A percentile compares a stretch with the other conserved stretches of the same genome.
Evolutionary conservation across 1,284 basidiomycete genomes (phyloP).

Genomic region (Ganoderma lucidum): DNA sequence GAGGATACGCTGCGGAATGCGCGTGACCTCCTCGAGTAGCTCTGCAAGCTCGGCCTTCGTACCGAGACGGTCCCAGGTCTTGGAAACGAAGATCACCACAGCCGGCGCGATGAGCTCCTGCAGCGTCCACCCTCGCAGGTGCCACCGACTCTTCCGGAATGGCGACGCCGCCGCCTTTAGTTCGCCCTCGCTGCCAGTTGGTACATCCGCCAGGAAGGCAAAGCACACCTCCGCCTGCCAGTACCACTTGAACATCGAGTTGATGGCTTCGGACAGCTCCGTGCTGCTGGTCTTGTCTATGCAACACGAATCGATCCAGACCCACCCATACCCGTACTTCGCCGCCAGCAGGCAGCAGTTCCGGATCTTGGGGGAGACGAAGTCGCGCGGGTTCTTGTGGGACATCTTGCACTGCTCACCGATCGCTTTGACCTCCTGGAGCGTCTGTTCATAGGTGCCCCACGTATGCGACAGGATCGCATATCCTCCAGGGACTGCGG

Average conservation of each 20-base stretch:
- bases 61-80: slow-evolving; percentile 5
- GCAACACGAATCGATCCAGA: slow-evolving; percentile 14
- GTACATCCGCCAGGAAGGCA: slow-evolving; percentile 11
- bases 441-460: background rate
- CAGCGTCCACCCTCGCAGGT: slow-evolving; percentile 10
- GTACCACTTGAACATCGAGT: slow-evolving; percentile 12
- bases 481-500: slow-evolving; percentile 8
- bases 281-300: slow-evolving; percentile 11
- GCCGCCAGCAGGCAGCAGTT: background rate
- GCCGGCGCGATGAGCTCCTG: slow-evolving; percentile 17
- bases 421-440: background rate
- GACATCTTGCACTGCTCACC: background rate
- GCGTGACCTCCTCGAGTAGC: background rate
- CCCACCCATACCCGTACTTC: slow-evolving; percentile 9
- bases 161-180: background rate
- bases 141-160: slow-evolving; percentile 5
- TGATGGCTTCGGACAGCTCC: slow-evolving; percentile 6
- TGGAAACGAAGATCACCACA: slow-evolving; percentile 8
- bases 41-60: background rate
- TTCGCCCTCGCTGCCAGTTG: background rate
- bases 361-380: slow-evolving; percentile 3
- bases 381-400: slow-evolving; percentile 5
- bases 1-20: background rate
- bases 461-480: slow-evolving; percentile 15
- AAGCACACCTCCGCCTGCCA: slow-evolving; percentile 11